A percentile compares a stretch with the other conserved stretches of the same genome.
These are phyloP conservation scores for Blastobotrys chiropterorum DNA, from an alignment of 805 yeast species.

Conservation along the genomic window DNA sequence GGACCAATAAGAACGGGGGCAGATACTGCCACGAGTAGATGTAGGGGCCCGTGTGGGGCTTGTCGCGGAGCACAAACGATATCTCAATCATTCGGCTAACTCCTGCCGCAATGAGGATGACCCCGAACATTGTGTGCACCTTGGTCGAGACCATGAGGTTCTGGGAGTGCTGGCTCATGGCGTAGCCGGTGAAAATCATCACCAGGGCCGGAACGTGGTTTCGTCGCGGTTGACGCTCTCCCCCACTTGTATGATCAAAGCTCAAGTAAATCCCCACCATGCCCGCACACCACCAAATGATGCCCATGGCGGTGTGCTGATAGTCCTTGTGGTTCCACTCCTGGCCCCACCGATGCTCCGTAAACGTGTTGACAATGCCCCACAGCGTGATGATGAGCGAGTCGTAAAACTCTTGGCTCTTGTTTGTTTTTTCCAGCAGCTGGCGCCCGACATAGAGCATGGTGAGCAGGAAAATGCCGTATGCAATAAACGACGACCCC, in stretches of 20 bases:
- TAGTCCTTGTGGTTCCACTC: slow-evolving; percentile 89
- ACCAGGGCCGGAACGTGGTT: slow-evolving; percentile 76
- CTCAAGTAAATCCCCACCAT: slow-evolving; percentile 74
- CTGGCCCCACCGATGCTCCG: slow-evolving; percentile 97
- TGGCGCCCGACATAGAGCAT: slow-evolving; percentile 67
- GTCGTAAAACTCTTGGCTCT: slow-evolving; percentile 82
- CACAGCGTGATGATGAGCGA: slow-evolving; percentile 72
- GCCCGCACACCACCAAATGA: slow-evolving; percentile 95
- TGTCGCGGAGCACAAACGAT: slow-evolving; percentile 64
- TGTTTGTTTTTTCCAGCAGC: slow-evolving; percentile 37
- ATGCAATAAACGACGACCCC: slow-evolving; percentile 82
- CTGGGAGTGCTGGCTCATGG: slow-evolving; percentile 89
- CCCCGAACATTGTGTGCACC: slow-evolving; percentile 83
- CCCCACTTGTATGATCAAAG: slow-evolving; percentile 43
- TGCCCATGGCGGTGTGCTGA: slow-evolving; percentile 95
- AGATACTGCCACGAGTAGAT: slow-evolving; percentile 74
- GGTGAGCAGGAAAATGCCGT: slow-evolving; percentile 64
- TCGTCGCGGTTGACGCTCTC: slow-evolving; percentile 39
- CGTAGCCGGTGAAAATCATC: slow-evolving; percentile 84
- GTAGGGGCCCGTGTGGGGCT: slow-evolving; percentile 17
- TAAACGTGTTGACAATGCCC: slow-evolving; percentile 93
- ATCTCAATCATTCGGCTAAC: slow-evolving; percentile 71
- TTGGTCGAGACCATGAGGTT: slow-evolving; percentile 69
- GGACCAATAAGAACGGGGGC: slow-evolving; percentile 74
- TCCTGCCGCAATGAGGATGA: slow-evolving; percentile 75